Evolutionary conservation across 441 rosid species (phyloP).

Genomic region (Bruguiera hainesii): DNA sequence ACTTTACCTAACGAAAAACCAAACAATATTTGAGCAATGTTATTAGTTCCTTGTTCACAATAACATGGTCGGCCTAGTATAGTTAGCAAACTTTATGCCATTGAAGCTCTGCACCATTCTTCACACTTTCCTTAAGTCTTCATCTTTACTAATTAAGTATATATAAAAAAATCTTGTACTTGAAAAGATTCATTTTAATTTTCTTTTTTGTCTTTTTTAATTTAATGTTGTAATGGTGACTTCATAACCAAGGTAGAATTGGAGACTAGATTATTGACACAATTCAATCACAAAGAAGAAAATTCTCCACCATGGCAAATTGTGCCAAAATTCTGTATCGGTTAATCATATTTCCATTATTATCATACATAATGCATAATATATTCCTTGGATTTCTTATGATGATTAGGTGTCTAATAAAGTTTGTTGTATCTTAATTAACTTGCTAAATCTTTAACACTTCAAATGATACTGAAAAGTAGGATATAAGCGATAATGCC

Average conservation of each 20-base stretch:
- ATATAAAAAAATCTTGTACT: too few relatives aligned
- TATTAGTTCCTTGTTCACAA: too few relatives aligned
- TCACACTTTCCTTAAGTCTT: too few relatives aligned
- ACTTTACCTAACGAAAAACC: too few relatives aligned
- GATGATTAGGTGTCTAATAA: not conserved
- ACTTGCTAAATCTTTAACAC: too few relatives aligned
- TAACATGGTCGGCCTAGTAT: too few relatives aligned
- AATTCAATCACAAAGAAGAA: constrained; percentile 94
- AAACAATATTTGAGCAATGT: too few relatives aligned
- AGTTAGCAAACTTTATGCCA: too few relatives aligned
- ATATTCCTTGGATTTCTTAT: not conserved
- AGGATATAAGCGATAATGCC: not conserved
- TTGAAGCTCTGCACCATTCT: too few relatives aligned
- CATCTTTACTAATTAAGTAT: too few relatives aligned
- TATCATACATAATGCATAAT: not conserved
- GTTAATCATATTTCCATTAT: constrained; percentile 38
- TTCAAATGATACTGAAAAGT: not conserved
- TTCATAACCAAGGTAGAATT: constrained; percentile 48
- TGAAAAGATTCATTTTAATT: too few relatives aligned
- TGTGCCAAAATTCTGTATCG: constrained; percentile 98
- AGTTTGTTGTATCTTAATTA: not conserved
- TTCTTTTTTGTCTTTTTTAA: not conserved
- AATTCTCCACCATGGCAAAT: constrained; percentile 92
- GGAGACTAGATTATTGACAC: constrained; percentile 94
- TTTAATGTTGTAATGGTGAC: constrained; percentile 6